Evolutionary conservation across 768 basidiomycete species (phyloP), one percentile per base, ranked within the genome.

Genomic region (Nidula microcarpa): DNA sequence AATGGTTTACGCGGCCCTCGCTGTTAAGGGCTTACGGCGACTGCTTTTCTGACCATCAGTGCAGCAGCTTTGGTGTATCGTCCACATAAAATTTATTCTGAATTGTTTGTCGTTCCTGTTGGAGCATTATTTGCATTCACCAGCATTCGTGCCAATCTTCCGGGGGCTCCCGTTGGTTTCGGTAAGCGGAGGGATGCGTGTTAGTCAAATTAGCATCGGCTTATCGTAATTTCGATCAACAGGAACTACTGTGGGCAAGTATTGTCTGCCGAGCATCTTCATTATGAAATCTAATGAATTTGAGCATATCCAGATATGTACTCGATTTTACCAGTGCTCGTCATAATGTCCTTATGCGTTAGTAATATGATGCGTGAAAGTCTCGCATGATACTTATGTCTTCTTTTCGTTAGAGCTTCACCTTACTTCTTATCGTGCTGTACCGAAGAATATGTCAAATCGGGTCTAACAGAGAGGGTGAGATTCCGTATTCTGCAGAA

Each of bases 21-120:
- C 37, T 9, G n/a, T 30, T 30, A 44, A 60, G 60, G 60, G 60
- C 57, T 60, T 6, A 54, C 57, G 6, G 55, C 48, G 33, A 43
- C 48, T 1, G 57, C 59, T 16, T 60, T 62, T 33, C 43, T 60
- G 9, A 51, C 52, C 32, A 58, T 62, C 9, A 49, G 51, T 36
- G 55, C 55, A 4, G 49, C 61, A 30, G 57, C 59, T 13, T 33
- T 54, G 9, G 41, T 62, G 17, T 63, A 58, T 33, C 49, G 44
- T 34, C 32, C 48, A 2, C 60, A 56, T 47, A 36, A 36, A 18
- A 51, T 58, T 5, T 61, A 60, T 50, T 37, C 58, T 14, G 62
- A 64, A 51, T 47, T 64, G 54, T 64, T 64, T 49, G 61, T 60
- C 16, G 37, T 64, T 33, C 62, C 62, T 18, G 52, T 64, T 32